Evolutionary conservation across 1,284 basidiomycete species (phyloP).

Genomic region (Volvariella surrecta): DNA sequence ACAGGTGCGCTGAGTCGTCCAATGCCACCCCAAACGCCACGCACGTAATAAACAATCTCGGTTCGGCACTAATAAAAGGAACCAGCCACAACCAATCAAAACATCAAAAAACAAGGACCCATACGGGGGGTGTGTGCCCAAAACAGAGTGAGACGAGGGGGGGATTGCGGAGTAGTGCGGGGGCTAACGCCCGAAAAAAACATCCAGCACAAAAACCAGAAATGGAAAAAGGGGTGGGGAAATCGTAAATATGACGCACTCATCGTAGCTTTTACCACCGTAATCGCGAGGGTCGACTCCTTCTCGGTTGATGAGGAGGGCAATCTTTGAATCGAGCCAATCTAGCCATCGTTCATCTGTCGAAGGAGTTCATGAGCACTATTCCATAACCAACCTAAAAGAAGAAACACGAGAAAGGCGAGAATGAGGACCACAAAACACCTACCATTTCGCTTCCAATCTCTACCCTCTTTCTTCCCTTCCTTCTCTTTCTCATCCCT

Average conservation of each 20-base stretch:
- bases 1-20: no score
- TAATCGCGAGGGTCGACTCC: conserved; percentile 79
- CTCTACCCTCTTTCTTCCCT: conserved; percentile 26
- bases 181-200: no score
- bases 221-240: conserved; percentile 8
- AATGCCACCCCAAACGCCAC: no score
- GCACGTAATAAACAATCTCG: no score
- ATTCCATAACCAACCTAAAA: conserved; percentile 10
- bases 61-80: no score
- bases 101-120: no score
- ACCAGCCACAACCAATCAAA: no score
- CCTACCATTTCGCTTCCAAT: conserved; percentile 66
- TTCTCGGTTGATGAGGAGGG: conserved; percentile 66
- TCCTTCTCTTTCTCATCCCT: conserved; percentile 29
- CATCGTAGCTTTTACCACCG: conserved; percentile 82
- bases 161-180: no score
- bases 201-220: no score
- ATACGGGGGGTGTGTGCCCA: no score
- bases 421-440: conserved; percentile 8
- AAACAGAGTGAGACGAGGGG: no score
- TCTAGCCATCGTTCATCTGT: conserved; percentile 84
- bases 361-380: conserved; percentile 9
- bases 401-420: no score
- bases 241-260: conserved; percentile 45
- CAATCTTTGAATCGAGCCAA: conserved; percentile 78